phyloP scores from a whole-genome alignment of 805 yeast genomes.

The Saccharomycopsis oosterbeekiorum region DNA sequence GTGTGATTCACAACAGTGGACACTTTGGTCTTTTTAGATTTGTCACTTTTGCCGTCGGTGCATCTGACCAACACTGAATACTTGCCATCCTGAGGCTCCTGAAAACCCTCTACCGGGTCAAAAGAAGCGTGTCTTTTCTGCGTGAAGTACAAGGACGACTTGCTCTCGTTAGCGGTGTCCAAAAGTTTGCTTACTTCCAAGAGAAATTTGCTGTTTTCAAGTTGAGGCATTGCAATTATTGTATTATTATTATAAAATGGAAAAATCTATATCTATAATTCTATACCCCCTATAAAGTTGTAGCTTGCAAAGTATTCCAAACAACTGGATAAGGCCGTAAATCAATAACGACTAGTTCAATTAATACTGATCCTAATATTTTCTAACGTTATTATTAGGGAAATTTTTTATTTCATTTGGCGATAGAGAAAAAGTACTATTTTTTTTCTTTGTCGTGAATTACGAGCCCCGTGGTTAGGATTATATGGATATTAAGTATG shows the following conservation, averaged over 20 bases:
- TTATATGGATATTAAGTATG: no score
- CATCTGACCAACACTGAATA: conserved; percentile 65
- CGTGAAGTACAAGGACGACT: conserved; percentile 47
- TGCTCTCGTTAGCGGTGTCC: conserved; percentile 27
- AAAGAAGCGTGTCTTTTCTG: conserved; percentile 39
- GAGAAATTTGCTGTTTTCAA: conserved; percentile 9
- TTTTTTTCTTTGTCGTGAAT: no score
- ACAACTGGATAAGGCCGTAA: no score
- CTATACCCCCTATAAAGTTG: neutral
- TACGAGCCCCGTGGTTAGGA: no score
- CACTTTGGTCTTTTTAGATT: conserved; percentile 44
- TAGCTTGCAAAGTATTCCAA: no score
- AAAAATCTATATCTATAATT: neutral
- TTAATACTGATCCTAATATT: no score
- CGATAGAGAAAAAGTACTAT: no score
- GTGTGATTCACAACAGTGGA: conserved; percentile 63
- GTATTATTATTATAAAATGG: no score
- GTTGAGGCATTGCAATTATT: neutral
- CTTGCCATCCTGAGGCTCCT: conserved; percentile 20
- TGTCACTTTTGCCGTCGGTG: conserved; percentile 45
- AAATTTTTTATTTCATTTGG: no score
- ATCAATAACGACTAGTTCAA: no score
- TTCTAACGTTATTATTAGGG: no score
- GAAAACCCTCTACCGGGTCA: conserved; percentile 24
- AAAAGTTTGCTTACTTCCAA: conserved; percentile 7